Conservation (phyloP, 495 filamentous ascomycete genomes). For the Letharia columbiana region DNA sequence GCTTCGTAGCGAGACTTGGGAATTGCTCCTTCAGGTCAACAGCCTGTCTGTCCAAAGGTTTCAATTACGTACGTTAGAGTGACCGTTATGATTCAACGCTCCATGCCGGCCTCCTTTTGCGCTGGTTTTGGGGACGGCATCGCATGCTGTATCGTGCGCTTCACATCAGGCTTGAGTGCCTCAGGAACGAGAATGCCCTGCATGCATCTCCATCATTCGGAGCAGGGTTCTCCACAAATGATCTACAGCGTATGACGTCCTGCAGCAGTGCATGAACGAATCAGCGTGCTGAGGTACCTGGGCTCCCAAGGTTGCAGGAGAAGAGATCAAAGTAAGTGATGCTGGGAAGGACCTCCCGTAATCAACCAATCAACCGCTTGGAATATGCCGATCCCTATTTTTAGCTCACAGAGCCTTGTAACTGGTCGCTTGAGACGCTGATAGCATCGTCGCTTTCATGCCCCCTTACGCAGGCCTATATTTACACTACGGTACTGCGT, state of each 20-base stretch:
- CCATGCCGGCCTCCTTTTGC: not conserved
- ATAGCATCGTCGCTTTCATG: not conserved
- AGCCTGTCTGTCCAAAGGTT: not conserved
- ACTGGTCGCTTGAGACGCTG: too few species aligned
- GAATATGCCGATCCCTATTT: not conserved
- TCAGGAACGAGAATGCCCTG: not conserved
- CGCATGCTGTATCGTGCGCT: not conserved
- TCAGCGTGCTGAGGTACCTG: conserved; percentile 1
- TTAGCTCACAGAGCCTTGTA: not conserved
- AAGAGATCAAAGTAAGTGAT: not conserved
- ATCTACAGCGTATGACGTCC: not conserved
- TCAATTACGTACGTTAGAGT: conserved; percentile 3
- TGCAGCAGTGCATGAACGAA: not conserved
- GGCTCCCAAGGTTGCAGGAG: not conserved
- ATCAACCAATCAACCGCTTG: not conserved
- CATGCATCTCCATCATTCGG: not conserved
- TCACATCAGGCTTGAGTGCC: not conserved
- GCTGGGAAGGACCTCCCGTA: not conserved
- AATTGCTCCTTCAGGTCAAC: not conserved
- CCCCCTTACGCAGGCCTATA: not conserved
- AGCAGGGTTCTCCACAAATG: conserved; percentile 2
- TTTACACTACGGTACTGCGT: too few species aligned
- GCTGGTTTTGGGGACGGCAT: not conserved
- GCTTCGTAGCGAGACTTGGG: not conserved
- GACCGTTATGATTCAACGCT: not conserved